Conservation (phyloP, 306 rosid genomes). For the Carpinus viminea region DNA sequence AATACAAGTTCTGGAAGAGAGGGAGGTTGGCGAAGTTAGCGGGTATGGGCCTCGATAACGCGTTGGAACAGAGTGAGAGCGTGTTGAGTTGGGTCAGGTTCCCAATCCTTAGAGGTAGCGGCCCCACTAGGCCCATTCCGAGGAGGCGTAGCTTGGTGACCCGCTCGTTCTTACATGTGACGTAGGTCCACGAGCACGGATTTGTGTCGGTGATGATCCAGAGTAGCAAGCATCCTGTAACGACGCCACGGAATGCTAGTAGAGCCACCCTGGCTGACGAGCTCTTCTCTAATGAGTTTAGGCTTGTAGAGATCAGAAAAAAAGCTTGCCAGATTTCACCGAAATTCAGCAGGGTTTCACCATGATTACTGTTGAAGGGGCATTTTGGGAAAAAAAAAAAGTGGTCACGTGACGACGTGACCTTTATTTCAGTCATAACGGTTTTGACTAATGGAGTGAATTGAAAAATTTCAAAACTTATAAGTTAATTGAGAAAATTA, state of each 20-base stretch:
- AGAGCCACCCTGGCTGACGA: constrained; percentile 61
- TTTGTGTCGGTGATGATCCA: constrained; percentile 49
- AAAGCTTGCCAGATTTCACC: too few species aligned
- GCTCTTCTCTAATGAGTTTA: too few species aligned
- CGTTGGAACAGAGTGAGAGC: constrained; percentile 72
- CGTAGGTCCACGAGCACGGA: constrained; percentile 76
- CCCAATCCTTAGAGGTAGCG: constrained; percentile 67
- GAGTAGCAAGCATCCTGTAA: constrained; percentile 53
- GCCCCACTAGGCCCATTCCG: constrained; percentile 61
- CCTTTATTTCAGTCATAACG: too few species aligned
- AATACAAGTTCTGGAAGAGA: constrained; percentile 46
- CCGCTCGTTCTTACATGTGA: constrained; percentile 36
- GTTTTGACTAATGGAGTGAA: too few species aligned
- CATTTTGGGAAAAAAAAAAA: too few species aligned
- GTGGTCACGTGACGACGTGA: too few species aligned
- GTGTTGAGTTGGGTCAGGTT: constrained; percentile 59
- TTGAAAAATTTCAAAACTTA: too few species aligned
- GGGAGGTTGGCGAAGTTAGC: constrained; percentile 44
- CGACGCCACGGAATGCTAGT: constrained; percentile 37
- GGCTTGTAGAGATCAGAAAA: too few species aligned
- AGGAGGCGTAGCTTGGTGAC: constrained; percentile 63
- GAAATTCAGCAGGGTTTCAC: too few species aligned
- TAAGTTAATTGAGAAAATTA: too few species aligned
- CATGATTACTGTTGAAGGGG: too few species aligned
- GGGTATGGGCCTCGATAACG: constrained; percentile 59